These are phyloP conservation scores for Odontarrhena argentea DNA, from an alignment of 345 rosid species.

Conservation along the genomic window DNA sequence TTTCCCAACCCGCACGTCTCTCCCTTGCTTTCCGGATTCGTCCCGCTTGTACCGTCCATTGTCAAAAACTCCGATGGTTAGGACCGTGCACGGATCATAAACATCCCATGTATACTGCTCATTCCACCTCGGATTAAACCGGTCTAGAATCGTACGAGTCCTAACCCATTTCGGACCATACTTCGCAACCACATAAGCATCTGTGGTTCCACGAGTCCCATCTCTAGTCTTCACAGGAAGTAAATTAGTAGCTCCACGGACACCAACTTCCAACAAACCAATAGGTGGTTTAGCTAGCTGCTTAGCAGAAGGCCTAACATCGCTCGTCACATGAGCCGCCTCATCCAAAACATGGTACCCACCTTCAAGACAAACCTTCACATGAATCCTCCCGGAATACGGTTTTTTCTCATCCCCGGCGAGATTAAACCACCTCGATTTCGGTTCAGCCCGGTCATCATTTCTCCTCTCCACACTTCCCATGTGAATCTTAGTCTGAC, in stretches of 20 bases:
- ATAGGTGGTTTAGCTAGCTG: constrained; percentile 79
- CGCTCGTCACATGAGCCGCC: constrained; percentile 94
- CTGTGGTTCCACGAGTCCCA: constrained; percentile 84
- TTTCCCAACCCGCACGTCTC: constrained; percentile 67
- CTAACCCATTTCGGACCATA: constrained; percentile 95
- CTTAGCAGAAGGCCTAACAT: constrained; percentile 80
- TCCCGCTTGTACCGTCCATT: constrained; percentile 71
- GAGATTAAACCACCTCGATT: constrained; percentile 85
- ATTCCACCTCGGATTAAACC: constrained; percentile 93
- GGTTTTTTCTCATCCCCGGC: constrained; percentile 65
- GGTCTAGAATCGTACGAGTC: constrained; percentile 76
- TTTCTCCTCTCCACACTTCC: constrained; percentile 67
- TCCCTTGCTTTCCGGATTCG: constrained; percentile 59
- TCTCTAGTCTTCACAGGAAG: constrained; percentile 84
- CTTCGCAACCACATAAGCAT: constrained; percentile 88
- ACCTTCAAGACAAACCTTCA: constrained; percentile 76
- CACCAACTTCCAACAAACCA: constrained; percentile 79
- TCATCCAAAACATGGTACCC: constrained; percentile 95
- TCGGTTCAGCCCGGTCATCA: constrained; percentile 58
- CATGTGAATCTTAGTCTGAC: constrained; percentile 68
- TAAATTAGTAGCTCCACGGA: constrained; percentile 79
- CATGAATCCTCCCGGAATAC: constrained; percentile 77
- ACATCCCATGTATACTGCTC: constrained; percentile 96
- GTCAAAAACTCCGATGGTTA: constrained; percentile 79
- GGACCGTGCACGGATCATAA: constrained; percentile 80